Conservation (phyloP, 1,284 basidiomycete species). For the Microbotryum lychnidis-dioicae region DNA sequence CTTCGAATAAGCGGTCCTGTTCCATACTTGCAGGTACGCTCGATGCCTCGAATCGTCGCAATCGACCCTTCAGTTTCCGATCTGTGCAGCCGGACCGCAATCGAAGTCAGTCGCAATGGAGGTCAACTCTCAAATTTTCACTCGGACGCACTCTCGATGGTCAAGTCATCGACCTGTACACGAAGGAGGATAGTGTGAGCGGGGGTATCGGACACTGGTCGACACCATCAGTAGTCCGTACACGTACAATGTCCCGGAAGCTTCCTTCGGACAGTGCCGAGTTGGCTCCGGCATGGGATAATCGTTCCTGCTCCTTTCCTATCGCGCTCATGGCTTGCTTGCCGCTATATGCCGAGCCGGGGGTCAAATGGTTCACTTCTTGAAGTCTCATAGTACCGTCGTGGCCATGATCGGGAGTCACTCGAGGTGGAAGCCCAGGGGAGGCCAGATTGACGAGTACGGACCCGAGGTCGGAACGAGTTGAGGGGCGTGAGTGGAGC, state of each 20-base stretch:
- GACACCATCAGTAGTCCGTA: too few relatives aligned
- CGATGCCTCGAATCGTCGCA: slow-evolving; percentile 17
- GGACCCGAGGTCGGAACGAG: slow-evolving; percentile 7
- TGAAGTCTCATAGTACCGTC: slow-evolving; percentile 6
- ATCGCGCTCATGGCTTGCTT: background rate
- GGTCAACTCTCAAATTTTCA: background rate
- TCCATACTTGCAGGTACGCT: slow-evolving; percentile 14
- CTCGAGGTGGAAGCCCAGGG: background rate
- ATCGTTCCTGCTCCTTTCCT: background rate
- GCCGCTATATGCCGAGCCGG: background rate
- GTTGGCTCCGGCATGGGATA: background rate
- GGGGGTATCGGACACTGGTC: too few relatives aligned
- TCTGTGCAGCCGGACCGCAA: background rate
- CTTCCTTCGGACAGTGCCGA: slow-evolving; percentile 9
- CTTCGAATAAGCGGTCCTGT: slow-evolving; percentile 24
- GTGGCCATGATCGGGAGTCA: slow-evolving; percentile 4
- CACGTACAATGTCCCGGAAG: slow-evolving; percentile 20
- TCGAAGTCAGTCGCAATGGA: background rate
- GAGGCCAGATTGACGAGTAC: slow-evolving; percentile 10
- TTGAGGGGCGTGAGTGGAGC: slow-evolving; percentile 1
- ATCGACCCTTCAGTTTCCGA: slow-evolving; percentile 11
- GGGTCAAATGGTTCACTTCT: background rate
- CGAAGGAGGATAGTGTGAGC: background rate
- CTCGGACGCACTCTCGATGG: slow-evolving; percentile 13
- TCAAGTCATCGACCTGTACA: slow-evolving; percentile 20